These are phyloP conservation scores for Picea mariana DNA, from an alignment of 83 land plant species.

Conservation along the genomic window DNA sequence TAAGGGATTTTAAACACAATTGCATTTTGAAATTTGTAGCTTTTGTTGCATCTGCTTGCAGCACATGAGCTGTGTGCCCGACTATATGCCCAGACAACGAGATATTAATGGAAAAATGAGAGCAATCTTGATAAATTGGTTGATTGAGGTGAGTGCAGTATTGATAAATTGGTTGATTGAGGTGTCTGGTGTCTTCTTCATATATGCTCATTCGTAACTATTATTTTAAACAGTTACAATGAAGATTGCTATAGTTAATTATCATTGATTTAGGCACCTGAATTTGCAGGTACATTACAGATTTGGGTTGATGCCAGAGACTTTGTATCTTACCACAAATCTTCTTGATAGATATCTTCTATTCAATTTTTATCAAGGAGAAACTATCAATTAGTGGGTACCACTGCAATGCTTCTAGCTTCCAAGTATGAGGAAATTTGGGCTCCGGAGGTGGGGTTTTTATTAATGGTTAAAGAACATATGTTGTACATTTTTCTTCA, in stretches of 20 bases:
- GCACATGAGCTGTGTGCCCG: constrained; percentile 21
- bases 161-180: neutral
- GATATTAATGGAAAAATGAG: constrained; percentile 43
- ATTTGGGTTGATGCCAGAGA: constrained; percentile 7
- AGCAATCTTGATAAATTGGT: constrained; percentile 44
- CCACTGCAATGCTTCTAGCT: constrained; percentile 19
- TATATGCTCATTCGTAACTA: neutral
- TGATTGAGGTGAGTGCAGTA: constrained; percentile 31
- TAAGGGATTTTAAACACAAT: neutral
- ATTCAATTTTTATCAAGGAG: neutral
- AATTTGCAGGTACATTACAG: neutral
- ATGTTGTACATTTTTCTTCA: neutral
- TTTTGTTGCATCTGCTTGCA: neutral
- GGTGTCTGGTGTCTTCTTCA: neutral
- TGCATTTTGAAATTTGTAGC: neutral
- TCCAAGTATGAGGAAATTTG: no score
- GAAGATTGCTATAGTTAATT: no score
- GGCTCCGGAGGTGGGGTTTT: constrained; percentile 34
- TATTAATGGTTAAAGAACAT: neutral
- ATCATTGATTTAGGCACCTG: no score
- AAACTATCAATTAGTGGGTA: constrained; percentile 31
- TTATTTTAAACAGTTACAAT: no score
- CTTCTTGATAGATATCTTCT: neutral
- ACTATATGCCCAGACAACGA: constrained; percentile 31
- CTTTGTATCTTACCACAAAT: neutral